Base-by-base conservation (phyloP, 2,329 filamentous ascomycete genomes). In the Calonectria naviculata region DNA sequence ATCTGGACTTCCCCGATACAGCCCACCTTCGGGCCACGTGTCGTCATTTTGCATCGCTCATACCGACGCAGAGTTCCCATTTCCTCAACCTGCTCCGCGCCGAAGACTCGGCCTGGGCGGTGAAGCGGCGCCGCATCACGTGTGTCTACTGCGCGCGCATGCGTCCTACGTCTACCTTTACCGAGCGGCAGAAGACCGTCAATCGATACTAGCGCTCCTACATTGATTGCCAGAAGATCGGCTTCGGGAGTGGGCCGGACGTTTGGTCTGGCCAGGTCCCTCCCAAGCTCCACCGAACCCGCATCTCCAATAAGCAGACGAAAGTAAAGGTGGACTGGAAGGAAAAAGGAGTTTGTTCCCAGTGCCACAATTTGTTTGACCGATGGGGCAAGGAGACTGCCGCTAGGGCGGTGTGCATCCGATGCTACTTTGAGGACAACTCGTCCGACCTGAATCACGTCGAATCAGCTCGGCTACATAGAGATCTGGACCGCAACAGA, bases 131-230 rank as follows among this genome's bases (percentile, higher is more conserved):
- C 13, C 54, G 70, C 4, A 36, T 71, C 28, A 56, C 66, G 12
- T 71, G 70, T n/a, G 66, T 56, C 15, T 71, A 47, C 29, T 71
- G 70, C 31, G 70, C 70, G 17, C 70, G 70, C 36, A 69, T 71
- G 70, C 70, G 70, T 24, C 62, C 31, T 17, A 66, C 66, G 15
- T 61, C 52, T 15, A 44, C 44, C 29, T 71, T 71, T 24, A 69
- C 61, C 38, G 70, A 71, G 4, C 62, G 26, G n/a, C 62, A 68
- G 62, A 71, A 71, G 54, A 29, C 56, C 7, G 8, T 15, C 1
- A 42, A 7, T 10, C 29, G 46, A 1, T 47, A 58, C 7, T 62
- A 24, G 12, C 66, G 66, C n/a, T n/a, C 60, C 13, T 71, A 66
- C 46, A 28, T 62, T 24, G 66, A 69, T 2, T 71, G 66, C 24